Percentiles rank a stretch among this genome's conserved stretches.
Conservation (phyloP, 495 filamentous ascomycete genomes). For the Umbilicaria muhlenbergii region DNA sequence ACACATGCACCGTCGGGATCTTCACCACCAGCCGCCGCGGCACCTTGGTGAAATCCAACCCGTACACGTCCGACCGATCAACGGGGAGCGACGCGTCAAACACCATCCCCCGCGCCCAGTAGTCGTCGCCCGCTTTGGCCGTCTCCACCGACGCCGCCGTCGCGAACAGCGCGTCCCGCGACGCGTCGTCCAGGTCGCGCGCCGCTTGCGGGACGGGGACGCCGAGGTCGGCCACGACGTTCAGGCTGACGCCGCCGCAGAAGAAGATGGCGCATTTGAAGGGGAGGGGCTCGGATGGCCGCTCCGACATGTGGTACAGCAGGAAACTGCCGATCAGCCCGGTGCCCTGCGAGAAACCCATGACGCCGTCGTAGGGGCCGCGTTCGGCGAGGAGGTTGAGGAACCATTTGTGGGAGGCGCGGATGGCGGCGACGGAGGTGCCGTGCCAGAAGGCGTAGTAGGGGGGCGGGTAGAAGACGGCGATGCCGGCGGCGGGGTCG, state of each 20-base stretch:
- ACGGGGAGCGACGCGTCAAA: conserved; percentile 16
- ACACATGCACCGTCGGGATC: conserved; percentile 49
- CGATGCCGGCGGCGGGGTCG: conserved; percentile 33
- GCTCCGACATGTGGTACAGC: conserved; percentile 23
- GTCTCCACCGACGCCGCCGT: conserved; percentile 16
- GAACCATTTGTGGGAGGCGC: conserved; percentile 29
- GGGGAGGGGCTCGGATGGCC: conserved; percentile 22
- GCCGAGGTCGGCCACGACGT: conserved; percentile 33
- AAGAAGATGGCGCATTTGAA: conserved; percentile 48
- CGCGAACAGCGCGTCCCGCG: conserved; percentile 13
- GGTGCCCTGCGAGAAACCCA: conserved; percentile 46
- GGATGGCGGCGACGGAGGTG: conserved; percentile 21
- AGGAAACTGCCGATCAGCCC: conserved; percentile 30
- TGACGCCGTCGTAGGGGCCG: conserved; percentile 45
- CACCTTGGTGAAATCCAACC: conserved; percentile 32
- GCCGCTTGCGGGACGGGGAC: conserved; percentile 29
- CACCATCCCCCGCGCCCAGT: conserved; percentile 15
- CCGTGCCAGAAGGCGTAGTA: conserved; percentile 34
- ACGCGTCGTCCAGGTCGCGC: conserved; percentile 20
- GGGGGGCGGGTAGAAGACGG: conserved; percentile 33
- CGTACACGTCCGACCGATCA: conserved; percentile 24
- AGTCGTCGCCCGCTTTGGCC: conserved; percentile 16
- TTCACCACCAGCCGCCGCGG: conserved; percentile 25
- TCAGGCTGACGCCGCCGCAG: conserved; percentile 35
- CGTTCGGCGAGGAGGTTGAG: conserved; percentile 26